Conservation (phyloP, 495 filamentous ascomycete species). For the Clavariopsis aquatica region DNA sequence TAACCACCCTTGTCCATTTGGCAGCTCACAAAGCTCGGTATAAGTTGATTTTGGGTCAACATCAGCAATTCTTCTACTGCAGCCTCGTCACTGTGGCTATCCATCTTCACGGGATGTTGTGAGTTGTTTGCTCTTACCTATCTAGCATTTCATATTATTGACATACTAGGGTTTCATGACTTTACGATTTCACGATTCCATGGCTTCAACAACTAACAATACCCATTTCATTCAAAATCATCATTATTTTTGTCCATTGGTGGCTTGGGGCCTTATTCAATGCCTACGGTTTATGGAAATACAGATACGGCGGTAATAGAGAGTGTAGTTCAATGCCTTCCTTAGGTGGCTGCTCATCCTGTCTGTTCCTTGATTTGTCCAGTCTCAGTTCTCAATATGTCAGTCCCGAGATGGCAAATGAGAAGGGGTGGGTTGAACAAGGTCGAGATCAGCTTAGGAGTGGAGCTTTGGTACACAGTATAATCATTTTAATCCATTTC, state of each 20-base stretch:
- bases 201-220: background rate
- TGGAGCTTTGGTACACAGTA: background rate
- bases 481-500: background rate
- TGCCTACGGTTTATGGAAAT: background rate
- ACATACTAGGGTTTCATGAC: background rate
- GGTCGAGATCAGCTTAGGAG: too few species aligned
- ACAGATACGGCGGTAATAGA: background rate
- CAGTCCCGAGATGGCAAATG: background rate
- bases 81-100: background rate
- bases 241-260: background rate
- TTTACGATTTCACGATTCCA: background rate
- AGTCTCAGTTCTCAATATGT: background rate
- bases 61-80: background rate
- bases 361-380: background rate
- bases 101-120: background rate
- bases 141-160: background rate
- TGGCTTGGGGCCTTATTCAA: background rate
- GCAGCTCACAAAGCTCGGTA: background rate
- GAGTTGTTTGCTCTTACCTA: background rate
- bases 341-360: background rate
- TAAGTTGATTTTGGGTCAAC: background rate
- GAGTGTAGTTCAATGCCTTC: background rate
- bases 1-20: background rate
- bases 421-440: background rate
- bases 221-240: background rate